Conservation (phyloP, 805 yeast species). For the Candida cerambycidarum region DNA sequence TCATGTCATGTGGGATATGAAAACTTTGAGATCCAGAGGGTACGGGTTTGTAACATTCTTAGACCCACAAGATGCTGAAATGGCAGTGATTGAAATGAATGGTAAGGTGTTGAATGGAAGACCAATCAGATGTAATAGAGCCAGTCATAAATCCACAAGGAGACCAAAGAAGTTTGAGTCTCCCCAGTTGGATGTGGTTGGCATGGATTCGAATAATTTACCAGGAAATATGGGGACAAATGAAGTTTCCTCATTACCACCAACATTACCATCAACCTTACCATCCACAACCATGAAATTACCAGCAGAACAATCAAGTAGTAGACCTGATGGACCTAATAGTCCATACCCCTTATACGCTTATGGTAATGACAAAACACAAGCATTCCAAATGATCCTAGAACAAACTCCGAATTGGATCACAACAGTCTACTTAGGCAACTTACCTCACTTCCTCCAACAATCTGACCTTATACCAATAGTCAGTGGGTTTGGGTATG, state of each 20-base stretch:
- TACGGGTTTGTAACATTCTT: conserved; percentile 85
- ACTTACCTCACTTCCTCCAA: conserved; percentile 72
- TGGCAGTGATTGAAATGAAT: conserved; percentile 70
- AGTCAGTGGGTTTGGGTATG: conserved; percentile 76
- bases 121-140: conserved; percentile 85
- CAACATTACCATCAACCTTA: neutral
- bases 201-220: too few species aligned
- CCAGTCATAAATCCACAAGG: conserved; percentile 55
- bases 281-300: too few species aligned
- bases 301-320: too few species aligned
- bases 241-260: too few species aligned
- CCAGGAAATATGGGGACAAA: too few species aligned
- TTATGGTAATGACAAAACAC: neutral
- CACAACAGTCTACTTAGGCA: conserved; percentile 85
- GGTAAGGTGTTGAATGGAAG: conserved; percentile 73
- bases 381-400: conserved; percentile 56
- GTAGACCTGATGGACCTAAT: too few species aligned
- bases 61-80: conserved; percentile 67
- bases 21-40: conserved; percentile 86
- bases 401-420: conserved; percentile 82
- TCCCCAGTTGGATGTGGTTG: too few species aligned
- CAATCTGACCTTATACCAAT: conserved; percentile 73
- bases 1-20: conserved; percentile 97
- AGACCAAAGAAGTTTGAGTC: conserved; percentile 11
- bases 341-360: neutral